These are phyloP conservation scores for Ophiocordyceps camponoti-saundersi DNA, from an alignment of 2,329 filamentous ascomycete species.

Conservation along the genomic window DNA sequence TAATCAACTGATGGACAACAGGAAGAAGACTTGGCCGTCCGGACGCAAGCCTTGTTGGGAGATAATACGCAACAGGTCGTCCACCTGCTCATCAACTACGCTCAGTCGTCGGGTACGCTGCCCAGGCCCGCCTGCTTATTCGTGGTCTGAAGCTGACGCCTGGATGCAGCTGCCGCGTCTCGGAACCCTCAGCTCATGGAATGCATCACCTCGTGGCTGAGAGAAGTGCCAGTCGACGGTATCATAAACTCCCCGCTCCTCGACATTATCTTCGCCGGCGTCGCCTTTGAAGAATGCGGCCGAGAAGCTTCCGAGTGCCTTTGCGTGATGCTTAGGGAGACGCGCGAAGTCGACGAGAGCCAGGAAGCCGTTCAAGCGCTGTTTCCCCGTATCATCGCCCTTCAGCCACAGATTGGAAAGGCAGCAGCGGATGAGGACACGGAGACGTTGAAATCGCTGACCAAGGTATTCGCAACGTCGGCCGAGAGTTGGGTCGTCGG, in stretches of 20 bases:
- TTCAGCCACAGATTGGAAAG: conserved; percentile 61
- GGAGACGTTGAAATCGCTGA: conserved; percentile 75
- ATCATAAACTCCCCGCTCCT: conserved; percentile 78
- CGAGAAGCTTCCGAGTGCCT: conserved; percentile 84
- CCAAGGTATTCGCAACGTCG: conserved; percentile 79
- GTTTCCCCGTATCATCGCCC: conserved; percentile 61
- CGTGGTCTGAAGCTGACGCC: background rate
- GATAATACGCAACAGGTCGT: conserved; percentile 84
- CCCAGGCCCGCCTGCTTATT: background rate
- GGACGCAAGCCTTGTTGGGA: conserved; percentile 77
- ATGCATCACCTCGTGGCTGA: conserved; percentile 91
- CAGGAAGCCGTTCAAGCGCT: conserved; percentile 65
- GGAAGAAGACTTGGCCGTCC: conserved; percentile 84
- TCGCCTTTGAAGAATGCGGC: conserved; percentile 61
- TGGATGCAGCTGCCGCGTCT: conserved; percentile 46
- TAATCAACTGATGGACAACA: conserved; percentile 31
- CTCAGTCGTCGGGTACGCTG: conserved; percentile 70
- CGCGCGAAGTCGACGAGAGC: conserved; percentile 82
- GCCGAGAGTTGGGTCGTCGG: conserved; percentile 89
- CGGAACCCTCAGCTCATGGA: conserved; percentile 84
- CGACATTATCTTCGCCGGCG: conserved; percentile 60
- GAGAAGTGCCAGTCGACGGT: conserved; percentile 71
- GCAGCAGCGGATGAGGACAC: conserved; percentile 66
- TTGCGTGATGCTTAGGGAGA: conserved; percentile 82
- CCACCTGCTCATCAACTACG: conserved; percentile 73